Conservation (phyloP, 192 early-diverging fungal species). For the Physocladia obscura region DNA sequence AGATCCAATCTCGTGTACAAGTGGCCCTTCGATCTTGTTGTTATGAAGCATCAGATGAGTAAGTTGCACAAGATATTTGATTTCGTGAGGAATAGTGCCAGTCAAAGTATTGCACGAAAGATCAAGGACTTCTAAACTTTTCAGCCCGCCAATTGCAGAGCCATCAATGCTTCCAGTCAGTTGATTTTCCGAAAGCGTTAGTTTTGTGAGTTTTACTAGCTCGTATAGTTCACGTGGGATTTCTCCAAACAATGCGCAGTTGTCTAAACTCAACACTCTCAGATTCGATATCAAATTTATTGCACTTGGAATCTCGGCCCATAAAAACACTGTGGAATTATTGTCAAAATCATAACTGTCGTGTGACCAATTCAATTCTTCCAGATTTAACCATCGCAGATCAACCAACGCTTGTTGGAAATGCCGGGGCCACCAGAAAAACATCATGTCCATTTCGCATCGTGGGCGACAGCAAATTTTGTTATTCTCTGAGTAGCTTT, state of each 20-base stretch:
- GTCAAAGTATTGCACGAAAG: not conserved
- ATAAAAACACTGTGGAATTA: not conserved
- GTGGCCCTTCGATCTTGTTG: not conserved
- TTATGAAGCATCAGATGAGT: not conserved
- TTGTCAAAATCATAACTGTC: no score
- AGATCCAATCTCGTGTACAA: not conserved
- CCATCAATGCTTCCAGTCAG: not conserved
- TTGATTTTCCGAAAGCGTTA: not conserved
- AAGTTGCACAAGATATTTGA: not conserved
- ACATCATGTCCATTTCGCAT: not conserved
- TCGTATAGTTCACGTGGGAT: not conserved
- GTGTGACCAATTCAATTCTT: not conserved
- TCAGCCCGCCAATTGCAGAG: not conserved
- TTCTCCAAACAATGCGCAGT: not conserved
- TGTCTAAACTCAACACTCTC: not conserved
- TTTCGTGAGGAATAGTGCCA: not conserved
- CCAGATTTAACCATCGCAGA: not conserved
- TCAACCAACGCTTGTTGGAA: not conserved
- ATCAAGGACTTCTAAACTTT: not conserved
- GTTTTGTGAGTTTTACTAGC: not conserved
- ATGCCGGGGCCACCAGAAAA: not conserved
- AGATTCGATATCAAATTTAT: not conserved
- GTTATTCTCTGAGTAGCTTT: no score
- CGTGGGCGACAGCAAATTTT: not conserved
- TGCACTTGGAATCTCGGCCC: not conserved